These are phyloP conservation scores for Chaetomiaceae sp. DNA, from an alignment of 2,329 filamentous ascomycete genomes.

Conservation along the genomic window DNA sequence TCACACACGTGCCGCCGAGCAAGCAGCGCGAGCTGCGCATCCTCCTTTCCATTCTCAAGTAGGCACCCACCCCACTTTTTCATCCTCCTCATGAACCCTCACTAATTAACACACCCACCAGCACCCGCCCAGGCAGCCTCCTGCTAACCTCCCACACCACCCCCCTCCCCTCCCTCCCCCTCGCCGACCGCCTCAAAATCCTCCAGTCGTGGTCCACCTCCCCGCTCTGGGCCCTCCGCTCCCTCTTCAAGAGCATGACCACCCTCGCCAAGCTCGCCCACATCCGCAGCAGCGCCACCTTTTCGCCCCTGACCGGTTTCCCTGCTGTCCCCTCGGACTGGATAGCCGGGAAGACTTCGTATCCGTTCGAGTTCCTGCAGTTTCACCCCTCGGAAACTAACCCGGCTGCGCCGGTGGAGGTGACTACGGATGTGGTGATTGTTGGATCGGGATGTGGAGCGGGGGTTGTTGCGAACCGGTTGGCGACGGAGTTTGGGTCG, in stretches of 20 bases:
- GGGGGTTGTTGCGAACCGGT: constrained; percentile 72
- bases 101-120: too few species aligned
- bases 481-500: constrained; percentile 65
- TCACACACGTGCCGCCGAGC: constrained; percentile 19
- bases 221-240: constrained; percentile 50
- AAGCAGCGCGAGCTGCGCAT: constrained; percentile 14
- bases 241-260: constrained; percentile 52
- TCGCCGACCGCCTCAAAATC: constrained; percentile 57
- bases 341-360: constrained; percentile 46
- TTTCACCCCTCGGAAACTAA: constrained; percentile 39
- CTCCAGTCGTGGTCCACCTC: constrained; percentile 59
- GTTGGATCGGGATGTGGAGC: constrained; percentile 86
- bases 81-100: neutral
- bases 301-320: constrained; percentile 54
- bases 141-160: constrained; percentile 64
- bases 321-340: constrained; percentile 50
- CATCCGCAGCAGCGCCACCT: constrained; percentile 50
- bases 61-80: neutral
- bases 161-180: constrained; percentile 57
- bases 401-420: constrained; percentile 42
- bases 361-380: constrained; percentile 57
- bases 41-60: constrained; percentile 22
- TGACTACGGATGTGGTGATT: constrained; percentile 79
- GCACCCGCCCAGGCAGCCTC: constrained; percentile 58
- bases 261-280: constrained; percentile 52